Evolutionary conservation across 192 early-diverging fungal species (phyloP).

Genomic region (Coemansia sp.): DNA sequence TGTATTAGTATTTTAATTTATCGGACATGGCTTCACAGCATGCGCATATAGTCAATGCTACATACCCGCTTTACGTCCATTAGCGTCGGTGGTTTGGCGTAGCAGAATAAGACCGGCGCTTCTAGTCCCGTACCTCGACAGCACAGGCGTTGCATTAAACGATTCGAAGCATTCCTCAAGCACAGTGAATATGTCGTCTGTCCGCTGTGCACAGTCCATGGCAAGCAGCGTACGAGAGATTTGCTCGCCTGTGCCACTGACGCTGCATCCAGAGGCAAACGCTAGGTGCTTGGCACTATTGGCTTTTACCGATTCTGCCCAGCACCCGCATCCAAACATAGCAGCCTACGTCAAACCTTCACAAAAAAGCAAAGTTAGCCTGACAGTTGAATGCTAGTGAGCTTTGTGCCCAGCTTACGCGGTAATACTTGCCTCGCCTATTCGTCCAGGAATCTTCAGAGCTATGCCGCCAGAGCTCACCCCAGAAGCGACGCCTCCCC

Average conservation of each 20-base stretch:
- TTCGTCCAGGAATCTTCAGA: conserved; percentile 78
- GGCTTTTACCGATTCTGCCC: conserved; percentile 65
- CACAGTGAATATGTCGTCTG: conserved; percentile 22
- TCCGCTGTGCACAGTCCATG: conserved; percentile 54
- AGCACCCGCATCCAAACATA: conserved; percentile 79
- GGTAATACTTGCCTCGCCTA: conserved; percentile 73
- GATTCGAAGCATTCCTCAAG: conserved; percentile 18
- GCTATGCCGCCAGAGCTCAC: conserved; percentile 89
- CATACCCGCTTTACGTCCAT: not conserved
- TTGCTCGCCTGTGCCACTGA: no score
- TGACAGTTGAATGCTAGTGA: not conserved
- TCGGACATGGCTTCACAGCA: no score
- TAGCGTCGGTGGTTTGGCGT: conserved; percentile 19
- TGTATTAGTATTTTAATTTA: no score
- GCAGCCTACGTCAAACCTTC: conserved; percentile 63
- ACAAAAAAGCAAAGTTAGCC: not conserved
- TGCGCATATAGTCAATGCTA: no score
- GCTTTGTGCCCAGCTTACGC: not conserved
- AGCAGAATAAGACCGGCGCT: conserved; percentile 32
- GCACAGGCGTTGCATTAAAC: conserved; percentile 10
- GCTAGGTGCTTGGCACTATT: conserved; percentile 12
- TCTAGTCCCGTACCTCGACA: conserved; percentile 10
- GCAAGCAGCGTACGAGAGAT: conserved; percentile 70
- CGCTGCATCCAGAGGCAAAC: conserved; percentile 49
- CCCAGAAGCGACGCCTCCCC: conserved; percentile 68